phyloP scores from a whole-genome alignment of 2,329 filamentous ascomycete species.

The Fusarium bulbicola region DNA sequence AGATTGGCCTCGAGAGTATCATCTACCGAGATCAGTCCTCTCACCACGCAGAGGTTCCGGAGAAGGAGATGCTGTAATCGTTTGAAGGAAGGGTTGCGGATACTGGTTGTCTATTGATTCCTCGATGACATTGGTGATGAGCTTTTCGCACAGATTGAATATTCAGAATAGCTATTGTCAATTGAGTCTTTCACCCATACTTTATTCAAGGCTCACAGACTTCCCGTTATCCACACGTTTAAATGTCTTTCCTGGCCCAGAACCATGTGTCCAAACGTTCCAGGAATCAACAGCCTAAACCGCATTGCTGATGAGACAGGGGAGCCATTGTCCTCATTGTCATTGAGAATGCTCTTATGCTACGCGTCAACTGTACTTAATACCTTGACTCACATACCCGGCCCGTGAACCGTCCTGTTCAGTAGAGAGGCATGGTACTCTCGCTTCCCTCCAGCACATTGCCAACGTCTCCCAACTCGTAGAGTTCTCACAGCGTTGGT shows the following conservation, averaged over 20 bases:
- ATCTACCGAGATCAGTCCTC: neutral
- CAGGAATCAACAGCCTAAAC: too few species aligned
- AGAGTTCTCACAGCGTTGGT: rapidly evolving
- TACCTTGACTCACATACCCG: neutral
- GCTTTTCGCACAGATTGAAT: neutral
- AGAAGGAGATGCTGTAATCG: neutral
- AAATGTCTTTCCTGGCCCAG: neutral
- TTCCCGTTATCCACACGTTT: neutral
- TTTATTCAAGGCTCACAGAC: too few species aligned
- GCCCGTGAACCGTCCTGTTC: rapidly evolving
- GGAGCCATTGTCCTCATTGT: too few species aligned
- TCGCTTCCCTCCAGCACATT: neutral
- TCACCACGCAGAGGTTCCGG: neutral
- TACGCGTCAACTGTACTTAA: too few species aligned
- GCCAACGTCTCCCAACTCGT: neutral
- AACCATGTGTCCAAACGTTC: too few species aligned
- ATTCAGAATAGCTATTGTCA: neutral
- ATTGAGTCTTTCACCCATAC: neutral
- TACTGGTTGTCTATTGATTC: neutral
- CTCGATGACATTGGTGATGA: neutral
- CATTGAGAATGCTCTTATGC: too few species aligned
- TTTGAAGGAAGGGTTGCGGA: neutral
- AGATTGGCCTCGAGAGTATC: conserved; percentile 65
- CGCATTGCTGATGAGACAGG: too few species aligned
- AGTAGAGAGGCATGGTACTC: neutral